Evolutionary conservation across 305 asterid genomes (phyloP), one percentile per base, ranked within the genome.

Genomic region (Ruellia speciosa): DNA sequence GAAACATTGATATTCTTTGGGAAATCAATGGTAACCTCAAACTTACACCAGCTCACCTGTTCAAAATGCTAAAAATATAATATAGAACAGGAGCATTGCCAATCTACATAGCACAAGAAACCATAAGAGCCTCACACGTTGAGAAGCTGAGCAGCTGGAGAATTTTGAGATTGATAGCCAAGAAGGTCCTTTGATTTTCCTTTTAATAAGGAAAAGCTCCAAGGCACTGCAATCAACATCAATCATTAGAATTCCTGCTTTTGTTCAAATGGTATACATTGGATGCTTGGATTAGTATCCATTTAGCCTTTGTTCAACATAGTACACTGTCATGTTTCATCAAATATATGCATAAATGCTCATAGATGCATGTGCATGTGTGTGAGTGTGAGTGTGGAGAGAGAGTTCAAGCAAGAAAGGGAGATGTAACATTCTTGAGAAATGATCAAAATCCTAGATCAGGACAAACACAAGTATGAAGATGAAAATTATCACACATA

Each of bases 1-100:
- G 88, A 73, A 67, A 79, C 85, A 51, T 68, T 79, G 53, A 92
- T 74, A 60, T 84, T 85, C 81, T 93, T 93, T 53, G 95, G 83
- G 66, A 70, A 56, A 60, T 84, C 94, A 59, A 84, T 85, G 57
- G 67, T 62, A 60, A 93, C 79, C 85, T 93, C 97, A 73, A 88
- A 86, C 78, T 81, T 88, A 68, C 99, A 88, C 99, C 99, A 93
- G 87, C 99, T 88, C 64, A 86, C 94, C 96, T 92, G 89, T 68
- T 64, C 72, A 76, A 68, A 68, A 62, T 35, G 64, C 20, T 54
- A 66, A 70, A 56, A 18, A 57, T 33, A 52, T 46, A 59, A 43
- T 14, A 58, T 45, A 43, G 20, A 47, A 4, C 10, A 14, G 10
- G 11, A 14, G 11, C 9, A 16, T 14, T n/a, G 19, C 4, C 52